Base-by-base conservation (phyloP, 768 basidiomycete genomes). In the Mycena indigotica region DNA sequence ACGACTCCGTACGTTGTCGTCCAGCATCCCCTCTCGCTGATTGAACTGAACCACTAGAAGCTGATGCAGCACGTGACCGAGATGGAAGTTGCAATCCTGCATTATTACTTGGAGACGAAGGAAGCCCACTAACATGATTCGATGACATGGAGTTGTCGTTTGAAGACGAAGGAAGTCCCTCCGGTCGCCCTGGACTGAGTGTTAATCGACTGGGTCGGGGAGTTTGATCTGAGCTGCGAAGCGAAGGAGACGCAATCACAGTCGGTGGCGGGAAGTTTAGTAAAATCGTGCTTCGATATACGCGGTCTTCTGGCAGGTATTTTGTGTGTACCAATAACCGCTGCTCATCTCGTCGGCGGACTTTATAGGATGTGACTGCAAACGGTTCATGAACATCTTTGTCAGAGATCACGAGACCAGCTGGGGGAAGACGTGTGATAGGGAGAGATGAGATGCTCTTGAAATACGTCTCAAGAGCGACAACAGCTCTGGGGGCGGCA, bases 381-480 rank as follows among this genome's bases (percentile, higher is more conserved):
- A 73, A 69, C 56, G 75, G 71, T 32, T 82, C 81, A 49, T 82
- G 80, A 15, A 71, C 69, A 61, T 79, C 80, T 66, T 80, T 78
- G 58, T 85, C 83, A 13, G 76, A 78, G 40, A 89, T 67, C 6
- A 86, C 73, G 61, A 91, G 58, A 1, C 85, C 87, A 4, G 84
- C 73, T 2, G 86, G 72, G 2, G 96, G 96, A 15, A 87, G 70
- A 44, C 89, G 80, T 38, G 85, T 83, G 50, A 87, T 77, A 16
- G 92, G 91, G 28, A 88, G 71, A 0, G 89, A 81, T 0, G 85
- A 81, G 28, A 78, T 75, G 40, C 76, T 76, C 74, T 89, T 91
- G 64, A 93, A 78, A 63, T 84, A 88, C 24, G 78, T 69, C 68
- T 98, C 95, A 39, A 99, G 73, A 0, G 84, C 79, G 2, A 91